Evolutionary conservation across 176 grass and related monocot species (phyloP).

Genomic region (Metroxylon sagu): DNA sequence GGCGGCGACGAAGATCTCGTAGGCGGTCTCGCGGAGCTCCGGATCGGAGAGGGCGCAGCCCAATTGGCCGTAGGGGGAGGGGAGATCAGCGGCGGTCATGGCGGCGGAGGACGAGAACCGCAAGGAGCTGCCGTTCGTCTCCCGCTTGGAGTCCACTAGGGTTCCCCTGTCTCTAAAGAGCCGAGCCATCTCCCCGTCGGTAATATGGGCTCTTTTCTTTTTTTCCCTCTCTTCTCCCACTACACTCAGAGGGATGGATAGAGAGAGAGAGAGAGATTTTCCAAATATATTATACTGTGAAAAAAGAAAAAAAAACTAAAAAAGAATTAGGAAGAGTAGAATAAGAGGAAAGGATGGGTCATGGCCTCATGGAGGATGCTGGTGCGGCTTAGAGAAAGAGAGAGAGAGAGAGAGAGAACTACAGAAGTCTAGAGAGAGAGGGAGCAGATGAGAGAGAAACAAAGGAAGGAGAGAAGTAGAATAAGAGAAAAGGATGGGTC

Average conservation of each 20-base stretch:
- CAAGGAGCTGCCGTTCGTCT: not conserved
- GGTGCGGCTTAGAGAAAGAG: too few species aligned
- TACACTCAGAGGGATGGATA: not conserved
- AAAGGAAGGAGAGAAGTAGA: too few species aligned
- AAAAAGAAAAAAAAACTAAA: too few species aligned
- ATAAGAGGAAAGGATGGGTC: too few species aligned
- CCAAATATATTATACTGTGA: too few species aligned
- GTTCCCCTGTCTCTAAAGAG: conserved; percentile 42
- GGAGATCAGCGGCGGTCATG: conserved; percentile 22
- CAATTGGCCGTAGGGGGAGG: conserved; percentile 63
- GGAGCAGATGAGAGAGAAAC: too few species aligned
- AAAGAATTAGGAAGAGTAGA: too few species aligned
- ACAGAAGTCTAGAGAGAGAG: too few species aligned
- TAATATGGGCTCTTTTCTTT: not conserved
- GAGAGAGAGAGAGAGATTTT: too few species aligned
- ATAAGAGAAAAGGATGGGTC: too few species aligned
- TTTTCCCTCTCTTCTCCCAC: not conserved
- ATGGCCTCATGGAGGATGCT: too few species aligned
- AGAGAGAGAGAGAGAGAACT: too few species aligned
- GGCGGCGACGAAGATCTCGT: not conserved
- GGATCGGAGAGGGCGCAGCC: conserved; percentile 35
- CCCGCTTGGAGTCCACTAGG: conserved; percentile 33
- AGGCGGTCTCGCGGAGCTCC: conserved; percentile 52
- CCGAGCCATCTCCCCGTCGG: conserved; percentile 32
- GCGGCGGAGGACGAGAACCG: conserved; percentile 11